Base-by-base conservation (phyloP, 2,329 filamentous ascomycete species). In the Berkeleyomyces rouxiae region DNA sequence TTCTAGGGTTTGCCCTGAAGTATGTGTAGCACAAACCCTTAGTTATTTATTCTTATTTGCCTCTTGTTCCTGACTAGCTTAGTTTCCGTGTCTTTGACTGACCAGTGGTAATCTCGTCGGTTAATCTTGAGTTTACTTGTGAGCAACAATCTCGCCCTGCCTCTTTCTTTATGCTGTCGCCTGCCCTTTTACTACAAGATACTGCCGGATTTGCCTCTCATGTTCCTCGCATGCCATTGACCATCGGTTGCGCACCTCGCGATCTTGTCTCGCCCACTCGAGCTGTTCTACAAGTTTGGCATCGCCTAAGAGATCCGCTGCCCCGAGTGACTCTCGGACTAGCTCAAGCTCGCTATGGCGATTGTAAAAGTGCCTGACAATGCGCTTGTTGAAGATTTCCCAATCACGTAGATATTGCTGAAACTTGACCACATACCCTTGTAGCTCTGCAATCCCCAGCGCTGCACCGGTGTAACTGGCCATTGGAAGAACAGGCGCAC, bases 161-260 rank as follows among this genome's bases (percentile, higher is more conserved):
- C 33, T 13, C 31, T 37, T 10, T 53, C 42, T 43, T 13, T 13
- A 43, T 7, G 10, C 42, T 13, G n/a, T 11, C 51, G 4, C 51
- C 36, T 39, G 58, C 3, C 47, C 72, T 64, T 75, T 72, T 65
- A 75, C 75, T 37, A 70, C 76, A 71, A 79, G 74, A 68, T 84
- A 87, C 66, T 82, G 79, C 66, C 77, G 75, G 63, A 89, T 73
- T 7, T 79, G 78, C 63, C 76, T 71, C 63, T 81, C 78, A 68
- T 90, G 86, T 65, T 77, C 77, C 51, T 82, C 78, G 65, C 79
- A 82, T 6, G 81, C 81, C 7, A 78, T 71, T 39, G 73, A 73
- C 84, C 86, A 89, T 63, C 79, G 77, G 68, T 76, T 76, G 63
- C 83, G 76, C 4, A 88, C 80, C 58, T 76, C 74, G 66, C 82